These are phyloP conservation scores for Stenocarpella maydis DNA, from an alignment of 2,329 filamentous ascomycete genomes.

Conservation along the genomic window DNA sequence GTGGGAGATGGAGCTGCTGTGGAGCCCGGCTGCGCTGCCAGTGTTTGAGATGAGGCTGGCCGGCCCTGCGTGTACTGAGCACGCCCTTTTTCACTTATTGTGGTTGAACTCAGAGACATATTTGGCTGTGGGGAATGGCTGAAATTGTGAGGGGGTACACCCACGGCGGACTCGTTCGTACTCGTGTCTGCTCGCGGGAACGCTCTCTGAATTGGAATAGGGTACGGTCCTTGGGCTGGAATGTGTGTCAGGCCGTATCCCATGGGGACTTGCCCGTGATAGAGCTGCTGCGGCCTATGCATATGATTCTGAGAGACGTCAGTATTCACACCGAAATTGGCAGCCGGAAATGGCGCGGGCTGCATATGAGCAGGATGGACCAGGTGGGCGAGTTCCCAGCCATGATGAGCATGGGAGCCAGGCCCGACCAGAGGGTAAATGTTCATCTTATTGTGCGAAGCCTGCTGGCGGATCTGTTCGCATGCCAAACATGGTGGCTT, in stretches of 20 bases:
- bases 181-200: conserved; percentile 14
- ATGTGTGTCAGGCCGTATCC: conserved; percentile 28
- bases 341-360: neutral
- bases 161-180: neutral
- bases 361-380: conserved; percentile 12
- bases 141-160: neutral
- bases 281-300: conserved; percentile 22
- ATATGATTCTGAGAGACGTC: conserved; percentile 12
- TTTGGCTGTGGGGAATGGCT: neutral
- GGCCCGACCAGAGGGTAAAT: conserved; percentile 37
- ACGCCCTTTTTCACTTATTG: neutral
- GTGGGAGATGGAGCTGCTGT: neutral
- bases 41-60: neutral
- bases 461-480: conserved; percentile 42
- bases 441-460: conserved; percentile 40
- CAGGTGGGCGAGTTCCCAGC: conserved; percentile 30
- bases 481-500: conserved; percentile 45
- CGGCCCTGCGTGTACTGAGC: conserved; percentile 11
- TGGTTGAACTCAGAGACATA: neutral
- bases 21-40: neutral
- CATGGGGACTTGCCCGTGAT: conserved; percentile 24
- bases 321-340: conserved; percentile 14
- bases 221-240: conserved; percentile 5
- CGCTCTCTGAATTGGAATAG: conserved; percentile 7
- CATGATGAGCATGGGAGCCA: conserved; percentile 26